Evolutionary conservation across 2,329 filamentous ascomycete genomes (phyloP).

Genomic region (Beauveria bassiana): DNA sequence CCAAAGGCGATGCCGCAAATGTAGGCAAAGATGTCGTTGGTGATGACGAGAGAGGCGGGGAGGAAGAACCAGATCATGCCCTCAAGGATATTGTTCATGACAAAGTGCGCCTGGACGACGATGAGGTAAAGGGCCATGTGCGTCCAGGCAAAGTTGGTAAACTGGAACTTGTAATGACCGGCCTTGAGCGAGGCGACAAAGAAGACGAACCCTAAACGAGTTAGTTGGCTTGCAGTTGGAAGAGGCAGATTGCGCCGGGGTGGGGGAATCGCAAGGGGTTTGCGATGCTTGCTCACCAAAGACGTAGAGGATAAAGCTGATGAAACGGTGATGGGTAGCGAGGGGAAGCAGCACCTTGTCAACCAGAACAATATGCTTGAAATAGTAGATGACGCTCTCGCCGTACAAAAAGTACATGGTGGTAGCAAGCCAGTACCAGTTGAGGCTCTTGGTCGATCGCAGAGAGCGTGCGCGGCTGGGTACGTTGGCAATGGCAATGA

Average conservation of each 20-base stretch:
- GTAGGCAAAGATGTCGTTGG: constrained; percentile 98
- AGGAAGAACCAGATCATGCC: constrained; percentile 99
- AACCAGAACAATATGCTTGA: constrained; percentile 95
- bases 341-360: constrained; percentile 88
- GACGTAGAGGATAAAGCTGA: constrained; percentile 96
- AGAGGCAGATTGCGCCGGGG: background rate
- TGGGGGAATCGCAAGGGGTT: too few species aligned
- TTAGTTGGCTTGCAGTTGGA: constrained; percentile 14
- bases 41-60: constrained; percentile 89
- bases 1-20: constrained; percentile 96
- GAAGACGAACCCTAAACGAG: constrained; percentile 79
- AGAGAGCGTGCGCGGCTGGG: constrained; percentile 85
- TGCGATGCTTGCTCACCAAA: constrained; percentile 54
- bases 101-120: constrained; percentile 95
- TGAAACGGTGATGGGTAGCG: constrained; percentile 95
- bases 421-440: constrained; percentile 98
- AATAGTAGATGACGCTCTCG: constrained; percentile 99
- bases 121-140: constrained; percentile 99
- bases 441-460: constrained; percentile 89
- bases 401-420: constrained; percentile 99
- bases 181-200: constrained; percentile 93
- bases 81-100: constrained; percentile 99
- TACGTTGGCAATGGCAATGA: constrained; percentile 94
- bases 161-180: constrained; percentile 96
- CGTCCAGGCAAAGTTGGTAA: constrained; percentile 98